Conservation (phyloP, 768 basidiomycete genomes). For the Glaciozyma antarctica region DNA sequence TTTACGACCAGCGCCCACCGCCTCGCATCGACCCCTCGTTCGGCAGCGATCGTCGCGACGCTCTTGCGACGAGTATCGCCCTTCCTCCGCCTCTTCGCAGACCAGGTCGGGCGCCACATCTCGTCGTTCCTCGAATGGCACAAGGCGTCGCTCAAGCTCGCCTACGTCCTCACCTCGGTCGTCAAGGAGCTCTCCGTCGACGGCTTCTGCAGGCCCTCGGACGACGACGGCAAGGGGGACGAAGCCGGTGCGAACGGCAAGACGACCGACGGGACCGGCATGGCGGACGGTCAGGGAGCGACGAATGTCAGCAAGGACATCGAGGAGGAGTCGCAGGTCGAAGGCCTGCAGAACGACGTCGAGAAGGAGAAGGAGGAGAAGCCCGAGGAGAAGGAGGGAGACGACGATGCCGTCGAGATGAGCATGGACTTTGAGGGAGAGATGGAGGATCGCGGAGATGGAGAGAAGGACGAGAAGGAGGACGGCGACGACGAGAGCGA, state of each 20-base stretch:
- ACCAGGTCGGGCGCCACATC: constrained; percentile 54
- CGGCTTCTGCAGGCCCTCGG: constrained; percentile 87
- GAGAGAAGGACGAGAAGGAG: constrained; percentile 42
- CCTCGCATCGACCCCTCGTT: neutral
- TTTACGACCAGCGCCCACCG: constrained; percentile 12
- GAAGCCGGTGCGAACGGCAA: constrained; percentile 45
- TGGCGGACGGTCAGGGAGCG: constrained; percentile 75
- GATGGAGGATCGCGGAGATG: constrained; percentile 64
- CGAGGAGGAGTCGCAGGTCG: constrained; percentile 91
- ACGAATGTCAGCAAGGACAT: constrained; percentile 91
- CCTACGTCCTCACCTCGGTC: constrained; percentile 64
- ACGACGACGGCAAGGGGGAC: constrained; percentile 45
- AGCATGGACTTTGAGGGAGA: constrained; percentile 77
- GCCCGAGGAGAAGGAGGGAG: constrained; percentile 43
- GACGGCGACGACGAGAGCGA: constrained; percentile 46
- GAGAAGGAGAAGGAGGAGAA: constrained; percentile 40
- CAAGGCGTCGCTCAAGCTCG: constrained; percentile 71
- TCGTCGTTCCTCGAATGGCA: constrained; percentile 54
- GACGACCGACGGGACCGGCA: constrained; percentile 61
- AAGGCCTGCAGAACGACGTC: constrained; percentile 63
- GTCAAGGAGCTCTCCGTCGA: constrained; percentile 64
- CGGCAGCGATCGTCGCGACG: neutral
- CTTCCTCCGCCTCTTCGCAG: constrained; percentile 60
- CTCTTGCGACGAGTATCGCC: constrained; percentile 51
- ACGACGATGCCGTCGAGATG: constrained; percentile 70